Percentiles rank a stretch among this genome's conserved stretches.
Conservation (phyloP, 768 basidiomycete species). For the Auricularia cornea region DNA sequence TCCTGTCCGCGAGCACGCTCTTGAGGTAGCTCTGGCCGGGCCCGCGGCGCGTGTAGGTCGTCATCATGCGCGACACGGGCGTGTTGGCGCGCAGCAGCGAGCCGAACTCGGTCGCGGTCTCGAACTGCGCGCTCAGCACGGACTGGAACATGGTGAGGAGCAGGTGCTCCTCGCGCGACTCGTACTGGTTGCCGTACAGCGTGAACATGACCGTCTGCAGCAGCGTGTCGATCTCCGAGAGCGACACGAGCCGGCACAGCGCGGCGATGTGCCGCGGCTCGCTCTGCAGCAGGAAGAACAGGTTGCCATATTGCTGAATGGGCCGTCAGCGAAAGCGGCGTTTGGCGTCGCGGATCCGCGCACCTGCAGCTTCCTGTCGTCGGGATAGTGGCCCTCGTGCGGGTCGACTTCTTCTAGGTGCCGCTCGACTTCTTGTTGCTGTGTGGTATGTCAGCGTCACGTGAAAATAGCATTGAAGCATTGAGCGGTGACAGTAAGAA, state of each 20-base stretch:
- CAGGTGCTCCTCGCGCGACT: conserved; percentile 95
- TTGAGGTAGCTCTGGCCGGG: conserved; percentile 99
- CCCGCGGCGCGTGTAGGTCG: conserved; percentile 96
- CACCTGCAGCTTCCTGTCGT: conserved; percentile 71
- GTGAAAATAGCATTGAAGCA: not conserved
- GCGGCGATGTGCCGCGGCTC: conserved; percentile 96
- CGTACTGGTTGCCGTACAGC: conserved; percentile 98
- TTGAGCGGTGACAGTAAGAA: not conserved
- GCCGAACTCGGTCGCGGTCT: conserved; percentile 98
- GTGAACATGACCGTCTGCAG: conserved; percentile 99
- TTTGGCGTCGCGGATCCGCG: not conserved
- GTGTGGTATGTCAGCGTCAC: not conserved
- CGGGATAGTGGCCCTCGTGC: conserved; percentile 85
- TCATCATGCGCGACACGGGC: conserved; percentile 99
- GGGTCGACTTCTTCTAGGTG: conserved; percentile 95
- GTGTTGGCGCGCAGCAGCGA: conserved; percentile 97
- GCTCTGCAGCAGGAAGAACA: conserved; percentile 97
- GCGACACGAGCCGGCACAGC: conserved; percentile 89
- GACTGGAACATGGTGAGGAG: conserved; percentile 99
- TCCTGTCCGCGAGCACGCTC: conserved; percentile 92
- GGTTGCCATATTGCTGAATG: conserved; percentile 86
- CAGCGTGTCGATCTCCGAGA: conserved; percentile 96
- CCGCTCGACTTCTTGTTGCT: conserved; percentile 93
- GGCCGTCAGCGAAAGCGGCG: not conserved
- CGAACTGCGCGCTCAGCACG: conserved; percentile 96